Evolutionary conservation across 2,329 filamentous ascomycete species (phyloP).

Genomic region (Trichoderma endophyticum): DNA sequence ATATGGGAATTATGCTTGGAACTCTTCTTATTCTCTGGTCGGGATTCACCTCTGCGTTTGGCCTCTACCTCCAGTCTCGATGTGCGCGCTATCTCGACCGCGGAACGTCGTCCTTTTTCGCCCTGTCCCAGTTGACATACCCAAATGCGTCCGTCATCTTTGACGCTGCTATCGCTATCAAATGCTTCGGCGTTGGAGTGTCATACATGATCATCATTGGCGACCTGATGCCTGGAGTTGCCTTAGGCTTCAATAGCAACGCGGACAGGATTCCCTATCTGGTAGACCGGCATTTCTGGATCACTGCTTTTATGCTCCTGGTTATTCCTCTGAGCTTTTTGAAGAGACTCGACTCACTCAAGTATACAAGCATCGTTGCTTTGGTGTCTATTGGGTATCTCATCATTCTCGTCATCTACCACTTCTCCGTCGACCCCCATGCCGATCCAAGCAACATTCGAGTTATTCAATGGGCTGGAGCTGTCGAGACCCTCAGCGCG

Average conservation of each 20-base stretch:
- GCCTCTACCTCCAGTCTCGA: constrained; percentile 88
- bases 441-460: constrained; percentile 71
- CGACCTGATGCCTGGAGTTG: constrained; percentile 94
- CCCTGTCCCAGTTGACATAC: constrained; percentile 94
- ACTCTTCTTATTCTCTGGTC: constrained; percentile 87
- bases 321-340: constrained; percentile 94
- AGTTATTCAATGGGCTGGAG: constrained; percentile 73
- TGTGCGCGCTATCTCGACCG: constrained; percentile 92
- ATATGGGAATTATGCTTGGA: constrained; percentile 90
- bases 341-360: constrained; percentile 86
- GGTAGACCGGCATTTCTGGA: constrained; percentile 92
- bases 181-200: constrained; percentile 95
- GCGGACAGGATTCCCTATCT: constrained; percentile 65
- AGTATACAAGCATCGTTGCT: constrained; percentile 92
- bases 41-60: constrained; percentile 82
- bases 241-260: constrained; percentile 71
- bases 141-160: constrained; percentile 94
- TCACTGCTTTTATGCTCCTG: constrained; percentile 94
- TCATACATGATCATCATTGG: constrained; percentile 99
- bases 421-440: constrained; percentile 79
- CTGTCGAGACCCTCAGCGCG: constrained; percentile 75
- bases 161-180: constrained; percentile 92
- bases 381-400: constrained; percentile 92
- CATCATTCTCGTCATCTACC: constrained; percentile 87
- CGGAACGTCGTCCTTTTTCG: constrained; percentile 87